Base-by-base conservation (phyloP, 805 yeast genomes). In the Candida yuanshanica region DNA sequence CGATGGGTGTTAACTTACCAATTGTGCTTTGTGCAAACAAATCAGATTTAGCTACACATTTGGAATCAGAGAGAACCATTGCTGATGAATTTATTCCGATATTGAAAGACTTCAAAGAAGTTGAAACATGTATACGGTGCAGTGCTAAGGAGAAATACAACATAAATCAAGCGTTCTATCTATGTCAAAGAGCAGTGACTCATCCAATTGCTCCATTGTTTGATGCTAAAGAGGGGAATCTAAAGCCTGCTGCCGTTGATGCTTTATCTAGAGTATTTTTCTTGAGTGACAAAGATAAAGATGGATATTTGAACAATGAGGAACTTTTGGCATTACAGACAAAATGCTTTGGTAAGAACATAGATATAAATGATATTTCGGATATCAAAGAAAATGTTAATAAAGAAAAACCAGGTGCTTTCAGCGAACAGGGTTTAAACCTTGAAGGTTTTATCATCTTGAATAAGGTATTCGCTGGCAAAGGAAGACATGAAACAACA, bases 401-500 rank as follows among this genome's bases (percentile, higher is more conserved):
- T 22, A 41, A 38, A 2, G 22, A 58, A 47, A 45, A 64, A 43
- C 50, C 61, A 24, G 57, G 65, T 39, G 56, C 69, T 49, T 59
- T 57, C 20, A 51, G 57, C 1, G 64, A 55, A 0, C 63, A 60
- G 37, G 95, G 95, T 0, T 66, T 91, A 2, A 75, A 86, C 0
- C 74, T 71, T 38, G 77, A 75, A 35, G 98, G 95, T 0, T 93
- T 93, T 54, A 63, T 93, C 3, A 65, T 78, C 1, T 65, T 93
- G 39, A 89, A 87, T 61, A 84, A 82, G 55, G 63, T 86, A 20
- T 93, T 84, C 59, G 95, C 95, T 1, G 95, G 88, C 50, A 77
- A 77, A 27, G 99, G 99, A 0, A 69, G 98, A 24, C 98, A 93
- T 59, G 99, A 93, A 58, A 93, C 98, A 0, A 83, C 88, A 0